Evolutionary conservation across 2,329 filamentous ascomycete species (phyloP).

Genomic region (Fusarium haematococcum): DNA sequence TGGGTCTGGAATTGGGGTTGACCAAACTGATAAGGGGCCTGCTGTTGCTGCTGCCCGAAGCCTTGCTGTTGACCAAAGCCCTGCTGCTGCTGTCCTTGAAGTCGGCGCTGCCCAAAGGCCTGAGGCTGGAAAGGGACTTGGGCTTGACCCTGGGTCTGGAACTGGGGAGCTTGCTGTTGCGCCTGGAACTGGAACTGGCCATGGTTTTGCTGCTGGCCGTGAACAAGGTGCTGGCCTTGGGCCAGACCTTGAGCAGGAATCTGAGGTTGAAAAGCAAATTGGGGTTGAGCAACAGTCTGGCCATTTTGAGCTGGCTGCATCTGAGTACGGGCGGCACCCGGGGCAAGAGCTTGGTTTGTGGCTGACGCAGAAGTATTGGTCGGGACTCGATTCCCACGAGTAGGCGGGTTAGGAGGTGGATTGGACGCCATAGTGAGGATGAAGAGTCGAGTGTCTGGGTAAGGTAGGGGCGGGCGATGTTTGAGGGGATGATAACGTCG

Average conservation of each 20-base stretch:
- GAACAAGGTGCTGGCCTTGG: neutral
- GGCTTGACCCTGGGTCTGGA: neutral
- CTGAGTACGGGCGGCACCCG: neutral
- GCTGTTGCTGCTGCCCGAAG: neutral
- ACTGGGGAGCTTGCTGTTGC: neutral
- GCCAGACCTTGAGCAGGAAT: neutral
- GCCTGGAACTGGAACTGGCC: neutral
- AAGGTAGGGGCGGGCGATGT: neutral
- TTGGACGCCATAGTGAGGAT: conserved; percentile 6
- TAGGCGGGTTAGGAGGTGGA: neutral
- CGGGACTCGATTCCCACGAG: neutral
- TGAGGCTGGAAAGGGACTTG: neutral
- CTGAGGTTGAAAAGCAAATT: neutral
- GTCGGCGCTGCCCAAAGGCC: neutral
- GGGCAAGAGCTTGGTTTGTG: neutral
- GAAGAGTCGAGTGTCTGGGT: neutral
- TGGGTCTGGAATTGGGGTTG: neutral
- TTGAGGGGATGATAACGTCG: neutral
- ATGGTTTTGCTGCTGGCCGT: neutral
- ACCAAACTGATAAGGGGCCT: neutral
- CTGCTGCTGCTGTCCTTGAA: neutral
- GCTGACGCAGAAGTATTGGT: neutral
- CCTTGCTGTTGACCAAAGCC: neutral
- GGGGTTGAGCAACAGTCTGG: neutral
- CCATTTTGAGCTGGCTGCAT: neutral